phyloP scores from a whole-genome alignment of 306 rosid genomes.

The Castanea crenata region DNA sequence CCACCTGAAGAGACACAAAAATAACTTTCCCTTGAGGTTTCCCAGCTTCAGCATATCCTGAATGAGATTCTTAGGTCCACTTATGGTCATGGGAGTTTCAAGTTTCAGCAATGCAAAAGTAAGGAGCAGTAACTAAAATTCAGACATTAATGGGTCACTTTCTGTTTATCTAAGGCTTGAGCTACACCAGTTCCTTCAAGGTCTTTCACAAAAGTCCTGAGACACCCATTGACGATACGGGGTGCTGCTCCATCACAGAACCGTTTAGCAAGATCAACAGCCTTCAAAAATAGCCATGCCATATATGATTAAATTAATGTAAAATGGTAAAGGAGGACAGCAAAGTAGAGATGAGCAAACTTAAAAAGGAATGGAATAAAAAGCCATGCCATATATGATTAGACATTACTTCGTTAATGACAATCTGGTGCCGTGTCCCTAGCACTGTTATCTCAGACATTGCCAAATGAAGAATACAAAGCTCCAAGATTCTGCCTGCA shows the following conservation, averaged over 20 bases:
- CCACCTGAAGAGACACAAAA: not conserved
- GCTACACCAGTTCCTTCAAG: conserved; percentile 30
- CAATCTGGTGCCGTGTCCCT: conserved; percentile 75
- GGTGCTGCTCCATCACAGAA: conserved; percentile 96
- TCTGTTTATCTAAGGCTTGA: conserved; percentile 17
- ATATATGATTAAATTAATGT: not conserved
- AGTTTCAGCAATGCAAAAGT: not conserved
- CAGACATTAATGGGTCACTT: conserved; percentile 12
- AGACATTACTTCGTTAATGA: conserved; percentile 75
- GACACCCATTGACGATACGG: conserved; percentile 88
- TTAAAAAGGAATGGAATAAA: not conserved
- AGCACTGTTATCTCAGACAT: conserved; percentile 79
- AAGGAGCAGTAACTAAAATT: not conserved
- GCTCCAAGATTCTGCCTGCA: conserved; percentile 81
- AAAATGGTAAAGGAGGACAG: not conserved
- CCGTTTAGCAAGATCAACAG: conserved; percentile 91
- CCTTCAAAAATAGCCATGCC: conserved; percentile 48
- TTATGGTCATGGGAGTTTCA: not conserved
- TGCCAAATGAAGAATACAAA: conserved; percentile 91
- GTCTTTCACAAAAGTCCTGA: conserved; percentile 61
- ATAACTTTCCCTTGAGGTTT: not conserved
- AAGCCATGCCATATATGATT: too few relatives aligned
- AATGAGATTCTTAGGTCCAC: not conserved
- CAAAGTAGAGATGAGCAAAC: not conserved
- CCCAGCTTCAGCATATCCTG: not conserved